phyloP scores from a whole-genome alignment of 495 filamentous ascomycete species.

The Aspergillus wentii region DNA sequence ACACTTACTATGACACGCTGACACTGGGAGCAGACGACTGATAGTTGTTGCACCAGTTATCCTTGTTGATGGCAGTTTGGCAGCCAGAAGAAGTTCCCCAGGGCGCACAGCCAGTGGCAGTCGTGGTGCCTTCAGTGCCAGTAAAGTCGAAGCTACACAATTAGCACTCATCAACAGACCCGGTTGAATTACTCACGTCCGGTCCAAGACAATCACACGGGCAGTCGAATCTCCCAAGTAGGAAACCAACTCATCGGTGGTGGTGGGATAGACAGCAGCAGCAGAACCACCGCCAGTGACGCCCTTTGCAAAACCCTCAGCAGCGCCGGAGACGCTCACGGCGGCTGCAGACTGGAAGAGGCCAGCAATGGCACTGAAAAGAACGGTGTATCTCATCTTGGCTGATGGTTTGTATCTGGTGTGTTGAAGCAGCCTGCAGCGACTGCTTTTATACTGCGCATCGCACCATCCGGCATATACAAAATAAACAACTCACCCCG shows the following conservation, averaged over 20 bases:
- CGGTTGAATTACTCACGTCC: constrained; percentile 12
- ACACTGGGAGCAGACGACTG: constrained; percentile 27
- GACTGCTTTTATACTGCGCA: no score
- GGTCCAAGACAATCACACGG: constrained; percentile 34
- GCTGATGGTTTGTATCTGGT: no score
- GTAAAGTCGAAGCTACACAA: constrained; percentile 40
- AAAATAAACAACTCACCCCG: no score
- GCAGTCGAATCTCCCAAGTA: constrained; percentile 32
- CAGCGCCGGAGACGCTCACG: constrained; percentile 29
- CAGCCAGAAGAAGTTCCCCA: constrained; percentile 39
- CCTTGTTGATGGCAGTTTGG: constrained; percentile 50
- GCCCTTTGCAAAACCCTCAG: constrained; percentile 38
- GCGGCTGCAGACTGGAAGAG: no score
- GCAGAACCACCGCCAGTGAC: constrained; percentile 37
- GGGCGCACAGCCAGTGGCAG: constrained; percentile 39
- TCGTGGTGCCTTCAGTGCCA: constrained; percentile 36
- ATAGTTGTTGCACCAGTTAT: constrained; percentile 44
- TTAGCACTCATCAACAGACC: not conserved
- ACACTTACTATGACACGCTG: constrained; percentile 32
- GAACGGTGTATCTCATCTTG: not conserved
- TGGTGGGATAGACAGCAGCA: constrained; percentile 31
- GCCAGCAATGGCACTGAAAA: not conserved
- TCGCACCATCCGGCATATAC: no score
- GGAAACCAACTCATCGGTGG: constrained; percentile 37
- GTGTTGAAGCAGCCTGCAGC: no score